Percentiles rank a stretch among this genome's conserved stretches.
These are phyloP conservation scores for Rhododendron henanense DNA, from an alignment of 148 eudicot species.

Conservation along the genomic window DNA sequence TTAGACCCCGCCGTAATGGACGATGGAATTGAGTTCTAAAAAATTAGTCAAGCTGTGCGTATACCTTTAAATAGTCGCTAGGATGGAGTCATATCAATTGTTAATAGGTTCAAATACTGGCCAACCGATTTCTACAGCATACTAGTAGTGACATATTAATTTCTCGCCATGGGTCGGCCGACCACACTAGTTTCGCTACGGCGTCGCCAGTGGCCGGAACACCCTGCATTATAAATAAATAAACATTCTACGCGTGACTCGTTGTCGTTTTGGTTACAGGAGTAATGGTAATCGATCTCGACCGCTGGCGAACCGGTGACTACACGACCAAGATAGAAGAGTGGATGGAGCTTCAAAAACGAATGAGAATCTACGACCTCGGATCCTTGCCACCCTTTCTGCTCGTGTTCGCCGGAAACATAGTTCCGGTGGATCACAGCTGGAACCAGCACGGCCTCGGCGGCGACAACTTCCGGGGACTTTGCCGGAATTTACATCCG, in stretches of 20 bases:
- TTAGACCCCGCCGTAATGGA: too few relatives aligned
- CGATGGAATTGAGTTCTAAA: too few relatives aligned
- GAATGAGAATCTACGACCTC: slow-evolving; percentile 46
- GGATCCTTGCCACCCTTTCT: slow-evolving; percentile 52
- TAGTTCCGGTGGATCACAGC: slow-evolving; percentile 31
- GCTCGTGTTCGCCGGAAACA: slow-evolving; percentile 44
- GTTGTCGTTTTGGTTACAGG: slow-evolving; percentile 11
- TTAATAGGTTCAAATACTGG: too few relatives aligned
- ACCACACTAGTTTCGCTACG: too few relatives aligned
- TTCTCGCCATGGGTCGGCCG: too few relatives aligned
- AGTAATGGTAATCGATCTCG: slow-evolving; percentile 38
- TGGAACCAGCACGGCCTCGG: slow-evolving; percentile 51
- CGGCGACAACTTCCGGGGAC: slow-evolving; percentile 47
- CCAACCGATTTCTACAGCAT: too few relatives aligned
- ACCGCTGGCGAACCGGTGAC: slow-evolving; percentile 22
- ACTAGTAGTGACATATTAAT: too few relatives aligned
- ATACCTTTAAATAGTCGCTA: too few relatives aligned
- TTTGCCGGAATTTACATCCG: slow-evolving; percentile 32
- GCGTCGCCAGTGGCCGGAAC: too few relatives aligned
- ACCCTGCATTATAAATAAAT: too few relatives aligned
- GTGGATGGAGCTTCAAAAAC: slow-evolving; percentile 43
- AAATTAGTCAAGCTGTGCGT: too few relatives aligned
- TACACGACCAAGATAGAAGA: slow-evolving; percentile 28
- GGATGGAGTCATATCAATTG: too few relatives aligned
- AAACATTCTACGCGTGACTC: not conserved